Evolutionary conservation across 805 yeast species (phyloP).

Genomic region (Alloascoidea hylecoeti): DNA sequence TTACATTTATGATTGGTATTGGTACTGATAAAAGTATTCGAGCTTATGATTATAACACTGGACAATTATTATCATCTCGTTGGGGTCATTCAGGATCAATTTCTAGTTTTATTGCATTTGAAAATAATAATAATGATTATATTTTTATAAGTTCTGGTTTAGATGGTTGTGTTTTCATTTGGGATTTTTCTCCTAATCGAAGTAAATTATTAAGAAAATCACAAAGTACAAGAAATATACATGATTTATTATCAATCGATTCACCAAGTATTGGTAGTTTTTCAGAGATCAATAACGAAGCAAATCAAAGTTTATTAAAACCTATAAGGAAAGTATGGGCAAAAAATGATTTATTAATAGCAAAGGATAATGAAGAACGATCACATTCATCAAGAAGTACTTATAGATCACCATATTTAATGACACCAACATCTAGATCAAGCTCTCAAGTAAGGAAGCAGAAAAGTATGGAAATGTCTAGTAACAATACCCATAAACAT

Average conservation of each 20-base stretch:
- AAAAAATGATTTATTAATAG: neutral
- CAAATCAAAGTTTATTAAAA: neutral
- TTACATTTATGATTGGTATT: slow-evolving; percentile 12
- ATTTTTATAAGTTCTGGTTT: slow-evolving; percentile 11
- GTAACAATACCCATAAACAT: no score
- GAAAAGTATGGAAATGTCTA: no score
- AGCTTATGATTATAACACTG: slow-evolving; percentile 27
- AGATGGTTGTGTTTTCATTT: slow-evolving; percentile 14
- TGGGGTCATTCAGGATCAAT: slow-evolving; percentile 52
- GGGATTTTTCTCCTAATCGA: slow-evolving; percentile 9
- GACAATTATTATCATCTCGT: slow-evolving; percentile 30
- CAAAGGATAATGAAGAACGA: no score
- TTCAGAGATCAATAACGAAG: neutral
- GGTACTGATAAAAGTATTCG: slow-evolving; percentile 46
- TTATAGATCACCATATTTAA: no score
- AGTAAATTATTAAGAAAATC: no score
- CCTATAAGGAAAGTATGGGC: neutral
- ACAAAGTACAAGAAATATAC: no score
- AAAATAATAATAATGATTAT: slow-evolving; percentile 2
- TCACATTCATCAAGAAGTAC: no score
- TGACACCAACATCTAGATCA: no score
- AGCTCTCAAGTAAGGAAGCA: no score
- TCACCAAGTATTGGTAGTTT: neutral
- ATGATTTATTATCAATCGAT: neutral
- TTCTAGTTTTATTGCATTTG: slow-evolving; percentile 20